Evolutionary conservation across 768 basidiomycete species (phyloP).

Genomic region (Calocybe gangraenosa): DNA sequence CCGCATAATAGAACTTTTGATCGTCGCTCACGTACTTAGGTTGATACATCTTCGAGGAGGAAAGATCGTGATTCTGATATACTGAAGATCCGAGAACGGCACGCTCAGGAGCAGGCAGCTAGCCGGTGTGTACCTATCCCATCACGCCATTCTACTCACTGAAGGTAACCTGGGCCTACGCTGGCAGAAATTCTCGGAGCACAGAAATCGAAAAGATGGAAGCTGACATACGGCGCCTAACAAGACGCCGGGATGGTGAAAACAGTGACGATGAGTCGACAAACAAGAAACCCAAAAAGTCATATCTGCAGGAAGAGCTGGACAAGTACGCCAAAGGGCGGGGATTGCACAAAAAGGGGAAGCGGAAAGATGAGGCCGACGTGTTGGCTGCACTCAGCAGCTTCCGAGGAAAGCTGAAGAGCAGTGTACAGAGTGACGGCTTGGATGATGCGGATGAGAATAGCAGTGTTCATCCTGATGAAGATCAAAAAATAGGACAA

Average conservation of each 20-base stretch:
- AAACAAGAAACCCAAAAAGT: slow-evolving; percentile 57
- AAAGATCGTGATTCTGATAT: slow-evolving; percentile 47
- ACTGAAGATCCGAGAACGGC: slow-evolving; percentile 68
- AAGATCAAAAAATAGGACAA: slow-evolving; percentile 17
- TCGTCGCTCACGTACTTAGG: not conserved
- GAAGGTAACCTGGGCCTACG: not conserved
- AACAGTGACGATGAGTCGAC: slow-evolving; percentile 64
- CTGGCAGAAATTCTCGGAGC: slow-evolving; percentile 54
- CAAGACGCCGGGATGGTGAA: slow-evolving; percentile 51
- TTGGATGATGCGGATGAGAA: slow-evolving; percentile 14
- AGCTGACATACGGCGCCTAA: slow-evolving; percentile 76
- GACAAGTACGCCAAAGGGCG: slow-evolving; percentile 72
- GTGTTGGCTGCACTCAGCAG: slow-evolving; percentile 63
- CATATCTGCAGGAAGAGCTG: slow-evolving; percentile 76
- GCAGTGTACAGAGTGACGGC: slow-evolving; percentile 25
- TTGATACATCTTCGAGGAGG: slow-evolving; percentile 27
- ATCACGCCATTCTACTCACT: not conserved
- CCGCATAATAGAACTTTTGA: not conserved
- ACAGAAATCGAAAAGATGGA: slow-evolving; percentile 87
- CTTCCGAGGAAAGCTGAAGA: slow-evolving; percentile 69
- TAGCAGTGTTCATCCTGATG: slow-evolving; percentile 20
- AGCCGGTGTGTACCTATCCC: slow-evolving; percentile 40
- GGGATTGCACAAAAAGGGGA: slow-evolving; percentile 51
- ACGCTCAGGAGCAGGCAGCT: slow-evolving; percentile 66
- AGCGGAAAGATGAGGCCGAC: slow-evolving; percentile 65